Evolutionary conservation across 1,284 basidiomycete genomes (phyloP).

Genomic region (Lentinula novae-zelandiae): DNA sequence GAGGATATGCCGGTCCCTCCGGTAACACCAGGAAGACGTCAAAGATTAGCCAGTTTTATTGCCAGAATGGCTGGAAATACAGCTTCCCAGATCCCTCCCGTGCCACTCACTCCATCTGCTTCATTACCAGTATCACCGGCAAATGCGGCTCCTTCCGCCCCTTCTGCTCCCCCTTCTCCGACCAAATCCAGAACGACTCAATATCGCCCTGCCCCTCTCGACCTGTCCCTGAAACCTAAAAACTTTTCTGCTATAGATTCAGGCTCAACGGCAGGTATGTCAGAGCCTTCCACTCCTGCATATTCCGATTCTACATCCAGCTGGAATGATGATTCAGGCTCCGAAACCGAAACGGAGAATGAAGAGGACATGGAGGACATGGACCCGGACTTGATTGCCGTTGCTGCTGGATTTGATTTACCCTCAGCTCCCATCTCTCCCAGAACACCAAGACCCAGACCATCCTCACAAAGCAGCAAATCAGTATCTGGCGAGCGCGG

Average conservation of each 20-base stretch:
- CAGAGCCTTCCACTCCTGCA: neutral
- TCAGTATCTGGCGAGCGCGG: neutral
- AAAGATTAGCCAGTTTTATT: constrained; percentile 8
- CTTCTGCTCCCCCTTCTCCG: constrained; percentile 2
- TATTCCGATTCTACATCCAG: neutral
- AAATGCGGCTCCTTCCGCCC: neutral
- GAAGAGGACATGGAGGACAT: constrained; percentile 8
- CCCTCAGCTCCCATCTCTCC: neutral
- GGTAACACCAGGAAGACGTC: constrained; percentile 1
- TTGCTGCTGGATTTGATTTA: constrained; percentile 5
- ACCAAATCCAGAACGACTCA: neutral
- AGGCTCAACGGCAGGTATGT: neutral
- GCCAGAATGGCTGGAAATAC: neutral
- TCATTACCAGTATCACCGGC: neutral
- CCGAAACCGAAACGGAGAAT: constrained; percentile 9
- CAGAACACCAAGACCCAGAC: neutral
- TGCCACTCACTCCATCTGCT: neutral
- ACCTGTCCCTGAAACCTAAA: neutral
- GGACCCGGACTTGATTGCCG: constrained; percentile 4
- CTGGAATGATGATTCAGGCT: neutral
- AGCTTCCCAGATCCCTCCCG: neutral
- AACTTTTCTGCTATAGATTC: neutral
- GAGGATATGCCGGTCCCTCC: neutral
- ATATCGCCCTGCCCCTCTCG: constrained; percentile 6
- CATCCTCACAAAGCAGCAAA: neutral